Conservation (phyloP, 441 rosid genomes). For the Syzygium malaccense region DNA sequence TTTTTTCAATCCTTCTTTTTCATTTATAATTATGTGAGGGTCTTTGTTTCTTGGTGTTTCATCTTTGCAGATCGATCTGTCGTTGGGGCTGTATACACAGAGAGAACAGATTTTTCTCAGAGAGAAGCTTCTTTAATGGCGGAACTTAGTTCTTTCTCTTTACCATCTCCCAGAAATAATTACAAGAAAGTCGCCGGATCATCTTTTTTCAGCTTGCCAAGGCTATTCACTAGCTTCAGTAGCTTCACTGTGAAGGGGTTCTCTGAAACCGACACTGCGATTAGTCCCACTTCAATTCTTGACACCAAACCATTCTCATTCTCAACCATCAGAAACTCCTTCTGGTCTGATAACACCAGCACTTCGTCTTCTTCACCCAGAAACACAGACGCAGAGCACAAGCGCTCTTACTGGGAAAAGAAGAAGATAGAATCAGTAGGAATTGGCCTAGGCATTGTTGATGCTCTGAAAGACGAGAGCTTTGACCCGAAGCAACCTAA, state of each 20-base stretch:
- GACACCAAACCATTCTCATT: constrained; percentile 2
- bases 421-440: not conserved
- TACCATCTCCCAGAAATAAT: not conserved
- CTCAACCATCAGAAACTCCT: not conserved
- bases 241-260: not conserved
- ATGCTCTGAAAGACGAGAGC: not conserved
- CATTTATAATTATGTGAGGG: not conserved
- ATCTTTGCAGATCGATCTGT: not conserved
- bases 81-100: not conserved
- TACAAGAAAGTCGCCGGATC: not conserved
- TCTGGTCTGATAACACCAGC: constrained; percentile 2
- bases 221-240: not conserved
- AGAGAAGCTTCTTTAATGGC: not conserved
- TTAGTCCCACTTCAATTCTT: constrained; percentile 7
- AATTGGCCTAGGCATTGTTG: constrained; percentile 3
- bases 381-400: not conserved
- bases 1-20: not conserved
- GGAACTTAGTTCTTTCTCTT: not conserved
- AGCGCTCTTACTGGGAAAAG: not conserved
- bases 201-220: constrained; percentile 6
- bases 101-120: not conserved
- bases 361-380: not conserved
- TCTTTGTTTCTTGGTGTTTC: not conserved
- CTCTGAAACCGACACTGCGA: not conserved
- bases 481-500: not conserved